Conservation (phyloP, 2,329 filamentous ascomycete species). For the Chaetomium strumarium region DNA sequence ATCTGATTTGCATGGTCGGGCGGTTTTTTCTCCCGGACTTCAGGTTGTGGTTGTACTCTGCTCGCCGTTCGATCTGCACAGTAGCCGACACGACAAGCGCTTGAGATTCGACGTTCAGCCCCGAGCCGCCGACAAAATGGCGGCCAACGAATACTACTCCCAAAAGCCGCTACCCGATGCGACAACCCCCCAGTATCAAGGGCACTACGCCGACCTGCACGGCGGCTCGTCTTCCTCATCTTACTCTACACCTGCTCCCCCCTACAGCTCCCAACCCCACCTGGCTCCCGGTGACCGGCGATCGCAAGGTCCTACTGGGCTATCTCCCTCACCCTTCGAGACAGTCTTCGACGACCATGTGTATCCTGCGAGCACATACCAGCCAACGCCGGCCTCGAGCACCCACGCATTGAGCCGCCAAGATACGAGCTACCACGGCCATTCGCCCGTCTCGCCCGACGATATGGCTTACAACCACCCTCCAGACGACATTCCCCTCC, state of each 20-base stretch:
- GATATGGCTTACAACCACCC: slow-evolving; percentile 30
- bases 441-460: slow-evolving; percentile 35
- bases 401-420: slow-evolving; percentile 41
- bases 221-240: slow-evolving; percentile 14
- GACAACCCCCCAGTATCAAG: slow-evolving; percentile 36
- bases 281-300: slow-evolving; percentile 29
- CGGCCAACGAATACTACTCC: slow-evolving; percentile 61
- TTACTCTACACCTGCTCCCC: slow-evolving; percentile 24
- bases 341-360: slow-evolving; percentile 63
- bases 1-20: not conserved
- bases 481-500: slow-evolving; percentile 53
- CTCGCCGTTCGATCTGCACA: not conserved
- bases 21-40: no score
- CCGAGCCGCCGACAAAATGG: slow-evolving; percentile 22
- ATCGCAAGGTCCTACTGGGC: slow-evolving; percentile 7
- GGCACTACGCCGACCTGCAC: slow-evolving; percentile 16
- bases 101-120: not conserved
- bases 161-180: slow-evolving; percentile 37
- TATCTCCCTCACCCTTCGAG: slow-evolving; percentile 51
- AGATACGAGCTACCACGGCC: slow-evolving; percentile 55
- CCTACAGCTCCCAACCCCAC: slow-evolving; percentile 32
- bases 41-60: no score
- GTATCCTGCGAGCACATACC: slow-evolving; percentile 50
- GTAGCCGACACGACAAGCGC: not conserved
- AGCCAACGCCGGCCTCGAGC: slow-evolving; percentile 29